phyloP scores from a whole-genome alignment of 2,329 filamentous ascomycete species.

The Coleophoma cylindrospora region DNA sequence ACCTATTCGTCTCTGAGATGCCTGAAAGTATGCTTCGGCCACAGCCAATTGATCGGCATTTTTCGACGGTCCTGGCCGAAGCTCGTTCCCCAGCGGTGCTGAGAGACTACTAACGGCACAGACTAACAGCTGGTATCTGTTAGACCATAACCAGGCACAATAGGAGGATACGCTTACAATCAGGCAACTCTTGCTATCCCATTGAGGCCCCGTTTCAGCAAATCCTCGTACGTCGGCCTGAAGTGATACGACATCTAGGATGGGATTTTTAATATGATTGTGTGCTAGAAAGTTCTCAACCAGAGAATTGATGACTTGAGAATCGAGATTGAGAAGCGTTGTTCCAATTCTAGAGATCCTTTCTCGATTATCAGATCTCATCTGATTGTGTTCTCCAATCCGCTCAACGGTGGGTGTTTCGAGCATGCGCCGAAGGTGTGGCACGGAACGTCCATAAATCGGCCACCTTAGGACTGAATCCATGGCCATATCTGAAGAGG shows the following conservation, averaged over 20 bases:
- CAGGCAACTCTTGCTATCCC: slow-evolving; percentile 17
- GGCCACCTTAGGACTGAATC: slow-evolving; percentile 1
- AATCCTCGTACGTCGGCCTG: slow-evolving; percentile 11
- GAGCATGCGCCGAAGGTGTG: neutral
- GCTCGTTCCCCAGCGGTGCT: slow-evolving; percentile 3
- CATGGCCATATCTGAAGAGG: neutral
- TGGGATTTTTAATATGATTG: slow-evolving; percentile 18
- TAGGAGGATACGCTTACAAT: slow-evolving; percentile 7
- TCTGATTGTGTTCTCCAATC: neutral
- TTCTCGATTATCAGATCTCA: neutral
- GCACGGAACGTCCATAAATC: neutral
- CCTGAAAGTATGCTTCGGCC: slow-evolving; percentile 15
- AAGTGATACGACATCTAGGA: slow-evolving; percentile 13
- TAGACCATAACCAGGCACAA: neutral
- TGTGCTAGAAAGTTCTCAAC: slow-evolving; percentile 16
- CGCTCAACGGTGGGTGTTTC: neutral
- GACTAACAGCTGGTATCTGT: slow-evolving; percentile 10
- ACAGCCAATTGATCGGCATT: neutral
- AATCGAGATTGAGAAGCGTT: slow-evolving; percentile 9
- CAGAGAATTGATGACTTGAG: slow-evolving; percentile 9
- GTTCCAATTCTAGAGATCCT: slow-evolving; percentile 2
- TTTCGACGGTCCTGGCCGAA: slow-evolving; percentile 6
- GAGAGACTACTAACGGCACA: slow-evolving; percentile 17
- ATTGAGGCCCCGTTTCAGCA: slow-evolving; percentile 9
- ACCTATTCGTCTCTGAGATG: slow-evolving; percentile 15